Percentiles rank a stretch among this genome's conserved stretches.
Conservation (phyloP, 192 early-diverging fungal genomes). For the Phycomyces blakesleeanus region DNA sequence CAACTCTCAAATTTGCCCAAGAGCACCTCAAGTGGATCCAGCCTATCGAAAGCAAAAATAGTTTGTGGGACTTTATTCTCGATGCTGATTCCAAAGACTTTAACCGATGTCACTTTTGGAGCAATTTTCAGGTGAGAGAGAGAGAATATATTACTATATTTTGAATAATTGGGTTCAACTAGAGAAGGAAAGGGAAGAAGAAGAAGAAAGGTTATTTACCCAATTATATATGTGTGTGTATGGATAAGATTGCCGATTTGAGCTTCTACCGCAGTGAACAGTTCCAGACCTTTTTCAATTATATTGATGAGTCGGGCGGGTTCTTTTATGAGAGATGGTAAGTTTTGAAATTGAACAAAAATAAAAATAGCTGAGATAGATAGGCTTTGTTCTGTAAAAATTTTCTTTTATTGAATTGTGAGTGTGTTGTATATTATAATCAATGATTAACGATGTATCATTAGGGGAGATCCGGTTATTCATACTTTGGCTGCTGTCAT, state of each 20-base stretch:
- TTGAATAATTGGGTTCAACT: too few relatives aligned
- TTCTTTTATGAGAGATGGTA: slow-evolving; percentile 71
- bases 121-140: slow-evolving; percentile 55
- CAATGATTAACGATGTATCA: slow-evolving; percentile 32
- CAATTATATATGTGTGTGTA: not conserved
- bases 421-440: slow-evolving; percentile 9
- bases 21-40: slow-evolving; percentile 19
- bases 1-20: slow-evolving; percentile 31
- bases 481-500: slow-evolving; percentile 62
- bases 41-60: slow-evolving; percentile 29
- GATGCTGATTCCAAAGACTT: slow-evolving; percentile 3
- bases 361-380: not conserved
- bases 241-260: slow-evolving; percentile 38
- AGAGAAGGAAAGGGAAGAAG: too few relatives aligned
- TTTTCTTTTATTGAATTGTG: too few relatives aligned
- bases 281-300: slow-evolving; percentile 60
- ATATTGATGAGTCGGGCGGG: slow-evolving; percentile 59
- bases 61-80: slow-evolving; percentile 24
- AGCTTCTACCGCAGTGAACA: slow-evolving; percentile 50
- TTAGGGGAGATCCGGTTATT: slow-evolving; percentile 67
- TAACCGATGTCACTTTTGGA: slow-evolving; percentile 73
- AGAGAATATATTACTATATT: too few relatives aligned
- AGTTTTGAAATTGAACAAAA: not conserved
- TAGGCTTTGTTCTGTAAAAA: too few relatives aligned
- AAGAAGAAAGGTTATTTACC: not conserved